phyloP scores from a whole-genome alignment of 1,284 basidiomycete genomes.

The Mixia osmundae region DNA sequence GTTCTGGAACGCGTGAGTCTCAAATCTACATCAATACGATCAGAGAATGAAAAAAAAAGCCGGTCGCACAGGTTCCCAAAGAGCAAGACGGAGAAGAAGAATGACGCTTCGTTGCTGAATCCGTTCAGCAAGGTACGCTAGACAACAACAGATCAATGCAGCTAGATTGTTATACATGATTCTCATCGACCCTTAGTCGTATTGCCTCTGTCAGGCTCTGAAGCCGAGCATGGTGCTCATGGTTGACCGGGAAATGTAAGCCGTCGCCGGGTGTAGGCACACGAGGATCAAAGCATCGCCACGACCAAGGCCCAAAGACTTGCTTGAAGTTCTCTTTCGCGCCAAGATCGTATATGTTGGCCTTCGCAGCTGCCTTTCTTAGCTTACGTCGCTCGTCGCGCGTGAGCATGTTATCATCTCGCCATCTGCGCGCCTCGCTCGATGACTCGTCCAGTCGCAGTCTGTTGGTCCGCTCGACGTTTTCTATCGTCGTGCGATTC shows the following conservation, averaged over 20 bases:
- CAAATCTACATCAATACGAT: slow-evolving; percentile 31
- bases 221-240: too few species aligned
- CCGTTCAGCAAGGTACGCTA: slow-evolving; percentile 21
- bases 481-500: slow-evolving; percentile 8
- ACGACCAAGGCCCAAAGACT: slow-evolving; percentile 5
- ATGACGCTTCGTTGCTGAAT: slow-evolving; percentile 15
- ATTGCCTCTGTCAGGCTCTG: too few species aligned
- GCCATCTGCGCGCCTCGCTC: slow-evolving; percentile 4
- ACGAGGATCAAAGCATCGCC: too few species aligned
- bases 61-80: slow-evolving; percentile 9
- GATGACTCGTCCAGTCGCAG: too few species aligned
- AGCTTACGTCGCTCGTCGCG: slow-evolving; percentile 2
- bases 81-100: slow-evolving; percentile 8
- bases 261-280: too few species aligned
- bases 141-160: too few species aligned
- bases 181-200: too few species aligned
- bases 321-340: slow-evolving; percentile 4
- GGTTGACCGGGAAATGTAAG: too few species aligned
- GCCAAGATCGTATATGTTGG: slow-evolving; percentile 8
- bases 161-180: too few species aligned
- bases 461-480: slow-evolving; percentile 6
- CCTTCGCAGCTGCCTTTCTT: slow-evolving; percentile 4
- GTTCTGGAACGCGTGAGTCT: slow-evolving; percentile 92
- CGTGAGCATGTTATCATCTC: slow-evolving; percentile 1
- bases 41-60: slow-evolving; percentile 23